Percentiles rank a stretch among this genome's conserved stretches.
These are phyloP conservation scores for Musa beccarii DNA, from an alignment of 176 grass and related monocot genomes.

Conservation along the genomic window DNA sequence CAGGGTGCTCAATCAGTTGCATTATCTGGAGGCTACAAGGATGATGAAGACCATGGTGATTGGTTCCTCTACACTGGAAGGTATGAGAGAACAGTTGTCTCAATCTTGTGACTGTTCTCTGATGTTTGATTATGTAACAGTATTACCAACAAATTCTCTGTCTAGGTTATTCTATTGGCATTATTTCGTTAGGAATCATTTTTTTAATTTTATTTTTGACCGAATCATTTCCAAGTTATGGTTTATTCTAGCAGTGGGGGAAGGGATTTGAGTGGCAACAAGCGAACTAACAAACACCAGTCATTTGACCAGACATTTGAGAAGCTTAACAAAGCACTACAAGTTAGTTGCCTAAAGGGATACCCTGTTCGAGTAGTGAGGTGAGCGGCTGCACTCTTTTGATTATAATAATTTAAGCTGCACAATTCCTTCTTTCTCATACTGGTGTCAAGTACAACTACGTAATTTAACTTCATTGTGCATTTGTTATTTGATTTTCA, in stretches of 20 bases:
- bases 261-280: slow-evolving; percentile 91
- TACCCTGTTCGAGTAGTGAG: slow-evolving; percentile 87
- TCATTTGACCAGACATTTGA: slow-evolving; percentile 95
- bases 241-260: slow-evolving; percentile 43
- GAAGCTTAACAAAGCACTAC: slow-evolving; percentile 71
- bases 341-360: slow-evolving; percentile 72
- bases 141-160: too few relatives aligned
- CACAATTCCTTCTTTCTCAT: too few relatives aligned
- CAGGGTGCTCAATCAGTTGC: slow-evolving; percentile 84
- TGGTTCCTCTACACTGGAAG: slow-evolving; percentile 97
- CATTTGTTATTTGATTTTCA: too few relatives aligned
- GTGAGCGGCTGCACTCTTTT: slow-evolving; percentile 14
- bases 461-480: too few relatives aligned
- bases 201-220: not conserved
- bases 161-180: too few relatives aligned
- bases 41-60: slow-evolving; percentile 94
- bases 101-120: not conserved
- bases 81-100: slow-evolving; percentile 21
- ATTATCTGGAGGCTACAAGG: slow-evolving; percentile 72
- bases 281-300: slow-evolving; percentile 86
- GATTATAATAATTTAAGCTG: too few relatives aligned
- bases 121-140: too few relatives aligned
- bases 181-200: too few relatives aligned
- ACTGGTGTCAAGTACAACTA: too few relatives aligned
- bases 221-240: not conserved